phyloP scores from a whole-genome alignment of 495 filamentous ascomycete species.

The Entonaema liquescens region DNA sequence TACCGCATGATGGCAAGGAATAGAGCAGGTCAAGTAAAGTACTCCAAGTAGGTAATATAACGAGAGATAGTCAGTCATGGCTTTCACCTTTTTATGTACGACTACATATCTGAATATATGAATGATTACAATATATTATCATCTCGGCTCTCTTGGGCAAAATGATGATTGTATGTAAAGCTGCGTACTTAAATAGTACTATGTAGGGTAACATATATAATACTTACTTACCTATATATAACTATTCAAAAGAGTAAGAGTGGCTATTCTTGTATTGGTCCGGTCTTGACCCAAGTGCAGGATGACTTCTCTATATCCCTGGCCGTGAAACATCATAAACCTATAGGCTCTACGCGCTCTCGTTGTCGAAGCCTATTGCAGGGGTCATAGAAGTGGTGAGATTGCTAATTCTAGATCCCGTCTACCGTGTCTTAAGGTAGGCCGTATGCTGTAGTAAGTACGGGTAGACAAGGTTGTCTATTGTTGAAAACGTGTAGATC shows the following conservation, averaged over 20 bases:
- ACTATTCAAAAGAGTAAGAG: neutral
- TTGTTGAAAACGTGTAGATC: constrained; percentile 20
- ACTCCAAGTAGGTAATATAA: neutral
- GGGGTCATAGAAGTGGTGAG: constrained; percentile 12
- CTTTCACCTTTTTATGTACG: neutral
- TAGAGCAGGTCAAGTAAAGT: neutral
- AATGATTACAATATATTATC: neutral
- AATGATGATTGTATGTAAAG: neutral
- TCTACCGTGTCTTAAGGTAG: constrained; percentile 11
- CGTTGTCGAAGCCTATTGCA: constrained; percentile 10
- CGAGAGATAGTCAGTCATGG: no score
- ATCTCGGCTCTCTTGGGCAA: neutral
- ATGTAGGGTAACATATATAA: neutral
- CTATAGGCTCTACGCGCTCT: neutral
- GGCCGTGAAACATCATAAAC: neutral
- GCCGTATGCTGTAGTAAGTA: constrained; percentile 12
- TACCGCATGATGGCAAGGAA: neutral
- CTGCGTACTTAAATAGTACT: no score
- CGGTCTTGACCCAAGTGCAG: neutral
- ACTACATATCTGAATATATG: neutral
- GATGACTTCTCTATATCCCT: neutral
- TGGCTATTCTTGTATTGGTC: neutral
- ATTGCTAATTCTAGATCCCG: constrained; percentile 18
- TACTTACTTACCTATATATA: neutral
- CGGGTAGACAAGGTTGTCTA: constrained; percentile 4